A percentile compares a stretch with the other conserved stretches of the same genome.
These are phyloP conservation scores for Jackrogersella multiformis DNA, from an alignment of 495 filamentous ascomycete genomes.

Conservation along the genomic window DNA sequence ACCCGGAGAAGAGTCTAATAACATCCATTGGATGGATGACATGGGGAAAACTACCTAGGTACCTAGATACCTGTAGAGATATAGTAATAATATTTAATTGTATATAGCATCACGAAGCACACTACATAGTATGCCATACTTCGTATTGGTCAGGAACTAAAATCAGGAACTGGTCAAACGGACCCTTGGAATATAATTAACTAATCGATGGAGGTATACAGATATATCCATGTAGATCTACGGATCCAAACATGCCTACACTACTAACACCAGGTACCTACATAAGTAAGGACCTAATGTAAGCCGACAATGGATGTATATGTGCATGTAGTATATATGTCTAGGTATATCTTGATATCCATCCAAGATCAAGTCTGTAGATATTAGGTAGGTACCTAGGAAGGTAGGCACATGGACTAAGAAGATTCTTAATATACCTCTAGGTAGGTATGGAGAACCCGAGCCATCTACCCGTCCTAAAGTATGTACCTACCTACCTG, in stretches of 20 bases:
- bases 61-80: neutral
- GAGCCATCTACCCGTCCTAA: constrained; percentile 14
- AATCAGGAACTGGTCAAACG: neutral
- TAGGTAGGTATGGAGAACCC: constrained; percentile 1
- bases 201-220: neutral
- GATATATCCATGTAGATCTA: neutral
- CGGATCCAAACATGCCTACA: neutral
- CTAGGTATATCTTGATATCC: too few species aligned
- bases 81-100: constrained; percentile 3
- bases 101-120: constrained; percentile 19
- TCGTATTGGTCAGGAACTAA: constrained; percentile 15
- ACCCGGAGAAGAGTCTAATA: constrained; percentile 19
- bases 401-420: neutral
- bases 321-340: neutral
- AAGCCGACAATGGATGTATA: neutral
- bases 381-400: constrained; percentile 5
- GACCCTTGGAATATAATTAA: neutral
- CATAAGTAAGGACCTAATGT: neutral
- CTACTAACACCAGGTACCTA: neutral
- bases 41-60: too few species aligned
- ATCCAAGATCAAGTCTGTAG: constrained; percentile 10
- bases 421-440: constrained; percentile 13
- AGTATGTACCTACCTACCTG: constrained; percentile 17
- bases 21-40: too few species aligned
- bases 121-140: constrained; percentile 7